These are phyloP conservation scores for Nakazawaea ambrosiae DNA, from an alignment of 805 yeast genomes.

Conservation along the genomic window DNA sequence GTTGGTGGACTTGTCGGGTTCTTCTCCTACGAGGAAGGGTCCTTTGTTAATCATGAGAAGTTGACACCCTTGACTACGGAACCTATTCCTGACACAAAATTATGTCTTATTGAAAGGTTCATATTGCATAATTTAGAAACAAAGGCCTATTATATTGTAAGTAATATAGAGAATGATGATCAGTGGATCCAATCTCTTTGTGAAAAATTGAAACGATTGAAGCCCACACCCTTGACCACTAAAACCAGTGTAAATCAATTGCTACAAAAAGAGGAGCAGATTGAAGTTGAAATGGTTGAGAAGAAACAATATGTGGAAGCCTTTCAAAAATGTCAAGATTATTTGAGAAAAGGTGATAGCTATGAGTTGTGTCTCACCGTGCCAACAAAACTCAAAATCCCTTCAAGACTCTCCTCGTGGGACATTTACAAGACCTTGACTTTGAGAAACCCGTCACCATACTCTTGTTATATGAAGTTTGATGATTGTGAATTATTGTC, in stretches of 20 bases:
- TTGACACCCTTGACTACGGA: slow-evolving; percentile 31
- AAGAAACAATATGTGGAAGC: slow-evolving; percentile 44
- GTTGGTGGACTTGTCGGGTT: slow-evolving; percentile 89
- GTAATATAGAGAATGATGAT: slow-evolving; percentile 35
- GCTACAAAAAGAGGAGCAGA: slow-evolving; percentile 7
- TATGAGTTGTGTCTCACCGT: slow-evolving; percentile 90
- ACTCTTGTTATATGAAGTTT: slow-evolving; percentile 73
- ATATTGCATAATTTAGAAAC: slow-evolving; percentile 46
- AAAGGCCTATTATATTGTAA: slow-evolving; percentile 41
- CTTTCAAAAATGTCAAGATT: slow-evolving; percentile 60
- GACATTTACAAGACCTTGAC: slow-evolving; percentile 69
- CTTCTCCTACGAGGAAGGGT: slow-evolving; percentile 84
- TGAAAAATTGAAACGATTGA: too few relatives aligned
- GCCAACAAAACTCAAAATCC: slow-evolving; percentile 54
- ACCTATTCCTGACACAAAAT: slow-evolving; percentile 63
- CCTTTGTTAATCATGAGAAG: slow-evolving; percentile 28
- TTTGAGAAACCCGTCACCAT: slow-evolving; percentile 83
- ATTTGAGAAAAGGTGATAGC: slow-evolving; percentile 74
- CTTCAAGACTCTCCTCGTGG: slow-evolving; percentile 56
- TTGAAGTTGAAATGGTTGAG: slow-evolving; percentile 41
- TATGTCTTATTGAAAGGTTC: slow-evolving; percentile 63
- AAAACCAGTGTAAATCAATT: not conserved
- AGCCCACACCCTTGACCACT: not conserved
- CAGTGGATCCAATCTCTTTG: slow-evolving; percentile 22
- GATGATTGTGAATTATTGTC: slow-evolving; percentile 61